These are phyloP conservation scores for Postia placenta DNA, from an alignment of 768 basidiomycete species.

Conservation along the genomic window DNA sequence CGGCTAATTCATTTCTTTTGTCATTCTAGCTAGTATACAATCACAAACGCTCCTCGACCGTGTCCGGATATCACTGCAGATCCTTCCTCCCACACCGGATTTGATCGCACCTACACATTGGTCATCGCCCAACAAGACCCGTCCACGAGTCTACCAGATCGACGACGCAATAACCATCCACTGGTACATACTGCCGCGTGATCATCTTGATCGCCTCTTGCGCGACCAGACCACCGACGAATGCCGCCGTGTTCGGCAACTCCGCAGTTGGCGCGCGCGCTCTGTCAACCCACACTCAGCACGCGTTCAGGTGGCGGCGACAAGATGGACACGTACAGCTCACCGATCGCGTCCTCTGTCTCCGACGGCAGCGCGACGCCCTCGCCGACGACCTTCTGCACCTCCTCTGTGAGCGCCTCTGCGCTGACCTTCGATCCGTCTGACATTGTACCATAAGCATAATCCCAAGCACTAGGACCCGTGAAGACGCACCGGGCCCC, in stretches of 20 bases:
- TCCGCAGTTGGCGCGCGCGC: constrained; percentile 78
- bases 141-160: constrained; percentile 84
- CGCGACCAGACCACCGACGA: constrained; percentile 89
- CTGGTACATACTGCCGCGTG: constrained; percentile 91
- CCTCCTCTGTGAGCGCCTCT: constrained; percentile 48
- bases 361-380: constrained; percentile 45
- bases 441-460: constrained; percentile 15
- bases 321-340: constrained; percentile 50
- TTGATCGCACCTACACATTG: not conserved
- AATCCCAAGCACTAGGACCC: not conserved
- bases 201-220: constrained; percentile 98
- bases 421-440: constrained; percentile 32
- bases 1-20: no score
- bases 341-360: constrained; percentile 59
- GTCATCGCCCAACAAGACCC: constrained; percentile 34
- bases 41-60: no score
- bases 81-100: no score
- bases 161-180: constrained; percentile 77
- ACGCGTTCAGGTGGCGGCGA: not conserved
- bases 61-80: no score
- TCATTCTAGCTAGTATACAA: no score
- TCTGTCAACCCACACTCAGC: constrained; percentile 32
- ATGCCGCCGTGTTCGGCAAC: constrained; percentile 88
- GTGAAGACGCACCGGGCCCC: constrained; percentile 6
- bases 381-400: constrained; percentile 43